Base-by-base conservation (phyloP, 2,329 filamentous ascomycete species). In the Dactylellina parvicollis region DNA sequence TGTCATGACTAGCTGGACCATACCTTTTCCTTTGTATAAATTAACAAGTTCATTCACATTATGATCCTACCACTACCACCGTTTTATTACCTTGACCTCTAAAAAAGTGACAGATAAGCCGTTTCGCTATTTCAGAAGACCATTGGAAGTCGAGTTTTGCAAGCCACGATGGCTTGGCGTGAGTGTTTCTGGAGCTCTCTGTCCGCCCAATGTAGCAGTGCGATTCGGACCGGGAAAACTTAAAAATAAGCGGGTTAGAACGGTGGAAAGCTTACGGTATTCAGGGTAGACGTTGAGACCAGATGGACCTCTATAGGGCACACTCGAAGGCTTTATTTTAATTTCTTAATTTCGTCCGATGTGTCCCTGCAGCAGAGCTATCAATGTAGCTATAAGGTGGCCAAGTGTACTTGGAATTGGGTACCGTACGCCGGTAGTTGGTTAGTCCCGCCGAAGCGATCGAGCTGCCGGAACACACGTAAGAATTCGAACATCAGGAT, bases 211-310 rank as follows among this genome's bases (percentile, higher is more conserved):
- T 46, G 54, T 52, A 52, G 62, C 52, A 59, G 52, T 34, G 44
- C 62, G 62, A 67, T 52, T 67, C 52, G 62, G 28, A 44, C 34
- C 42, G 44, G 52, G 32, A 59, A 67, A 67, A 34, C 34, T 44
- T 59, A 67, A 52, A 28, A 38, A 30, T 22, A 34, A 36, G 30
- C n/a, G n/a, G 36, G 36, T 12, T 9, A 38, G 42, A n/a, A 3
- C 10, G n/a, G 36, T 20, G 3, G 7, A 20, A 22, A 26, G 22
- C 14, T 26, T 7, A 57, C 9, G 24, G 38, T 10, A n/a, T n/a
- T n/a, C n/a, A 16, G 16, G 55, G 34, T 10, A 46, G n/a, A 38
- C 50, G 40, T 57, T 66, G 24, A 57, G 46, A 57, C 42, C 42
- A 54, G 46, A 38, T 54, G 30, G 44, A 12, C 44, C 36, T 32